Base-by-base conservation (phyloP, 1,284 basidiomycete species). In the Heterobasidion irregulare region DNA sequence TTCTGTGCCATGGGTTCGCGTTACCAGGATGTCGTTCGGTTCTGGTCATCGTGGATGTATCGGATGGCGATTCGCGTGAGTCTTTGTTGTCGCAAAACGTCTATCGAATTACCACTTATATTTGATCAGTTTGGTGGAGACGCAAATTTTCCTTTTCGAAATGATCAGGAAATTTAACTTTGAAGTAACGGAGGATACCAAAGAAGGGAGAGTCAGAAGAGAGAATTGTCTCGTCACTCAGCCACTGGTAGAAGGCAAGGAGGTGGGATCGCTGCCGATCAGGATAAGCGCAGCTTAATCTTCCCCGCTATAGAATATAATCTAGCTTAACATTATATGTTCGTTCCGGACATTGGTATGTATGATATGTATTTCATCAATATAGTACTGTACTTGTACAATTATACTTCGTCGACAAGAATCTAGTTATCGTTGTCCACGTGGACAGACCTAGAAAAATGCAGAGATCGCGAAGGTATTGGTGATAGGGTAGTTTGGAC, bases 21-120 rank as follows among this genome's bases (percentile, higher is more conserved):
- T 26, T 26, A 26, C 26, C 46, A 77, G 75, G 53, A 63, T 78
- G 50, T 74, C 76, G 8, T 78, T 79, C 59, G 69, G 75, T 10
- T 75, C 74, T 18, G 78, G 78, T n/a, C 70, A 77, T 10, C 68
- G 77, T 38, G 68, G 73, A 0, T 81, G 79, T 64, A 75, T 80
- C 56, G 76, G 76, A 18, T 78, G 75, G 74, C 66, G 73, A 48
- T 77, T 78, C 59, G 76, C 76, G 57, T 64, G 50, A 51, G 64
- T 59, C 46, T 38, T 55, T n/a, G 53, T 18, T 50, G 38, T 33
- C 44, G 35, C 18, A 26, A 44, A 44, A 16, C 41, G 8, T 44
- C 41, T 16, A 44, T 44, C 4, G 3, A 4, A 44, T 44, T 7
- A 13, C 12, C 41, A 44, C 12, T 44, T 1, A 13, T 44, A 13